These are phyloP conservation scores for Sporothrix pallida DNA, from an alignment of 2,329 filamentous ascomycete genomes.

Conservation along the genomic window DNA sequence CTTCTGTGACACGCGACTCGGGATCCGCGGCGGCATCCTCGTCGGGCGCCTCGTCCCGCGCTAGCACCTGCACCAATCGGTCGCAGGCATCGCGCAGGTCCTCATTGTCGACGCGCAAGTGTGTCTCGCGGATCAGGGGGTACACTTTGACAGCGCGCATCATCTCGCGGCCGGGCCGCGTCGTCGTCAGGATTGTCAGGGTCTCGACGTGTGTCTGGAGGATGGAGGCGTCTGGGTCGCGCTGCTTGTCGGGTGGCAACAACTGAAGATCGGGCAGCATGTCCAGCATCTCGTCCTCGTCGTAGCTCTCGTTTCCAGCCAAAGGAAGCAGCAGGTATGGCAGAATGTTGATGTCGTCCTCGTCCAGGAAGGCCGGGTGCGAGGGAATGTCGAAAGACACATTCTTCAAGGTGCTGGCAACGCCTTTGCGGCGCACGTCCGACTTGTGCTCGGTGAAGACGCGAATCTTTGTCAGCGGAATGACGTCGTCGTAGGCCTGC, in stretches of 20 bases:
- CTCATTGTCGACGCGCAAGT: constrained; percentile 77
- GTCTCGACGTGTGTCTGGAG: constrained; percentile 90
- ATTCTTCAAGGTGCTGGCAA: constrained; percentile 96
- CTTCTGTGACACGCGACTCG: constrained; percentile 49
- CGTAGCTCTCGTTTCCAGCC: constrained; percentile 85
- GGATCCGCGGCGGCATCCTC: constrained; percentile 42
- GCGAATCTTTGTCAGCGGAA: constrained; percentile 89
- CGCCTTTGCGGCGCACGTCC: constrained; percentile 83
- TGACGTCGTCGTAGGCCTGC: constrained; percentile 78
- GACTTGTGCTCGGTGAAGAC: constrained; percentile 94
- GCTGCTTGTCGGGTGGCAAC: constrained; percentile 84
- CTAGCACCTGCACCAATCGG: constrained; percentile 84
- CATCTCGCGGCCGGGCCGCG: constrained; percentile 72
- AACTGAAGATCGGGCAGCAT: constrained; percentile 93
- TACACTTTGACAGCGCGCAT: constrained; percentile 83
- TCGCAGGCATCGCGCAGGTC: constrained; percentile 84
- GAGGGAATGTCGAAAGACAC: constrained; percentile 79
- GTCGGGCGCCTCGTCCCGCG: constrained; percentile 68
- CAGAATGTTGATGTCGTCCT: constrained; percentile 77
- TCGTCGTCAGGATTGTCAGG: constrained; percentile 80
- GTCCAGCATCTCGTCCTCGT: constrained; percentile 80
- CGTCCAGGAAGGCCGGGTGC: constrained; percentile 72
- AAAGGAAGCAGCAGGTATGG: constrained; percentile 90
- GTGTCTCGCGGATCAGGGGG: constrained; percentile 84
- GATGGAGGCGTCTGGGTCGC: constrained; percentile 77